Conservation (phyloP, 495 filamentous ascomycete genomes). For the Penicillium bialowiezense region DNA sequence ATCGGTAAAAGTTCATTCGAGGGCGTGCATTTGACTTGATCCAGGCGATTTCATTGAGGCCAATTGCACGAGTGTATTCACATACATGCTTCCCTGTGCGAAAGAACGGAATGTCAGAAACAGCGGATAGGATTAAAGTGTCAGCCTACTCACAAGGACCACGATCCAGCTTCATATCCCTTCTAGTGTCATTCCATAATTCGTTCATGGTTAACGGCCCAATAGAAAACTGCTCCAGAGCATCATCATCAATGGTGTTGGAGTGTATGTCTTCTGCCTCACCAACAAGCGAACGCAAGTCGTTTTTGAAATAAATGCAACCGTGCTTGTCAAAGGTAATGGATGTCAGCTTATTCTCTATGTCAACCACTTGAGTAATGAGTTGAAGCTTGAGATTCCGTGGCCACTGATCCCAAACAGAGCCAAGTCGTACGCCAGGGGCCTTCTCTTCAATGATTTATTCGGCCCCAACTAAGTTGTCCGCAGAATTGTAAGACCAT, state of each 20-base stretch:
- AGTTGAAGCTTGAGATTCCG: slow-evolving; percentile 28
- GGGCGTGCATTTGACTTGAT: slow-evolving; percentile 13
- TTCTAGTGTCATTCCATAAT: slow-evolving; percentile 9
- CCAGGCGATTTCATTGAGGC: slow-evolving; percentile 20
- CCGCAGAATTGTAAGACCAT: slow-evolving; percentile 31
- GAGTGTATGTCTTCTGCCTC: slow-evolving; percentile 18
- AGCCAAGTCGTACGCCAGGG: slow-evolving; percentile 31
- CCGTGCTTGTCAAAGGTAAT: slow-evolving; percentile 35
- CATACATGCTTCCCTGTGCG: slow-evolving; percentile 7
- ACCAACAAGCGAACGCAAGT: slow-evolving; percentile 25
- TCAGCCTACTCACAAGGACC: slow-evolving; percentile 17
- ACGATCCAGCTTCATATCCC: slow-evolving; percentile 15
- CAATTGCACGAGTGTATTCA: slow-evolving; percentile 19
- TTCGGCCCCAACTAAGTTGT: slow-evolving; percentile 29
- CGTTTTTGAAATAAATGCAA: slow-evolving; percentile 40
- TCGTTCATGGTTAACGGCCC: slow-evolving; percentile 18
- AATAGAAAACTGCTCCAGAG: slow-evolving; percentile 17
- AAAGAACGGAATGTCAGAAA: slow-evolving; percentile 4
- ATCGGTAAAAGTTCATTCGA: slow-evolving; percentile 18
- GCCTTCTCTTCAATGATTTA: slow-evolving; percentile 43
- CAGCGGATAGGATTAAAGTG: slow-evolving; percentile 2
- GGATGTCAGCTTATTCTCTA: slow-evolving; percentile 34
- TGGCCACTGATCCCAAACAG: slow-evolving; percentile 33
- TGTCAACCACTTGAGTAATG: slow-evolving; percentile 33
- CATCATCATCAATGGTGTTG: not conserved